These are phyloP conservation scores for Melaleuca quinquenervia DNA, from an alignment of 345 rosid species.

Conservation along the genomic window DNA sequence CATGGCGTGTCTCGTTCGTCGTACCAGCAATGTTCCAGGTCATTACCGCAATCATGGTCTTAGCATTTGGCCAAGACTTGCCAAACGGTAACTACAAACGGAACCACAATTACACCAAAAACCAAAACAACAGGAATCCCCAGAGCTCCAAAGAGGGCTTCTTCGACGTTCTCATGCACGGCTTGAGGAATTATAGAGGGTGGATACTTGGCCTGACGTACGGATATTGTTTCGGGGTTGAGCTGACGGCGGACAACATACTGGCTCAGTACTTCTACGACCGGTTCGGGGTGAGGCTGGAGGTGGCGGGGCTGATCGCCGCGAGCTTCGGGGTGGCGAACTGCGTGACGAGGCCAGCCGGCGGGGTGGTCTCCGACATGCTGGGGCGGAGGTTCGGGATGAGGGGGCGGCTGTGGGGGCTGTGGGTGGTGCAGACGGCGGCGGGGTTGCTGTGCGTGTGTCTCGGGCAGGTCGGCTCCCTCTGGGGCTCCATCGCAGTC, in stretches of 20 bases:
- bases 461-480: slow-evolving; percentile 56
- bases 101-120: neutral
- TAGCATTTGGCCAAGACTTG: slow-evolving; percentile 49
- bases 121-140: neutral
- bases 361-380: slow-evolving; percentile 56
- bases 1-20: slow-evolving; percentile 63
- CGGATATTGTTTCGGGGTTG: slow-evolving; percentile 61
- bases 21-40: slow-evolving; percentile 52
- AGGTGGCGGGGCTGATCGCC: slow-evolving; percentile 66
- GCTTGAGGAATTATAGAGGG: slow-evolving; percentile 62
- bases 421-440: slow-evolving; percentile 59
- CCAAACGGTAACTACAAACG: slow-evolving; percentile 31
- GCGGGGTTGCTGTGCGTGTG: slow-evolving; percentile 54
- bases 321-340: slow-evolving; percentile 60
- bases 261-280: slow-evolving; percentile 72
- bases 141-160: slow-evolving; percentile 11
- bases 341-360: slow-evolving; percentile 53
- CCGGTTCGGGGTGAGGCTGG: slow-evolving; percentile 46
- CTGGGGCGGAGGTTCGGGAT: slow-evolving; percentile 52
- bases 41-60: slow-evolving; percentile 35
- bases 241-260: slow-evolving; percentile 61
- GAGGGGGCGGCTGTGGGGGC: slow-evolving; percentile 76
- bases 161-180: slow-evolving; percentile 22
- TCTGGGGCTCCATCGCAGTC: slow-evolving; percentile 40
- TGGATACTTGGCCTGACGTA: slow-evolving; percentile 60